Conservation (phyloP, 2,329 filamentous ascomycete genomes). For the Aspergillus piperis region DNA sequence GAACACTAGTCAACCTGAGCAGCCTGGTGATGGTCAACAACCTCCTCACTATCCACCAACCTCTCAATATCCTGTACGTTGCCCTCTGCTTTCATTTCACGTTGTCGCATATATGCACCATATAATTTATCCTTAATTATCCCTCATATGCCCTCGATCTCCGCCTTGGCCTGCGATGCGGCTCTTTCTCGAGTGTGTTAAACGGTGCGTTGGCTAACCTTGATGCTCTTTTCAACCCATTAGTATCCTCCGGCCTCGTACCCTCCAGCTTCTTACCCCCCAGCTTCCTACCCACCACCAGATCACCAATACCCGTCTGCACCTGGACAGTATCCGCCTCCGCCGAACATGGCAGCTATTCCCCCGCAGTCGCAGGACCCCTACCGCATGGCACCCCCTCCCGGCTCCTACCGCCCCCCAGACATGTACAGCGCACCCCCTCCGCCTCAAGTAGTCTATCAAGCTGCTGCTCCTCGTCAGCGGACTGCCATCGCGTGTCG, state of each 20-base stretch:
- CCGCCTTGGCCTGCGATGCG: neutral
- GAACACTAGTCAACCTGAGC: conserved; percentile 42
- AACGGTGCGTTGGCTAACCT: neutral
- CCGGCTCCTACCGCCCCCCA: conserved; percentile 44
- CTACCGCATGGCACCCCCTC: conserved; percentile 47
- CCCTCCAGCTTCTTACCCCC: conserved; percentile 25
- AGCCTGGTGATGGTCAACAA: conserved; percentile 42
- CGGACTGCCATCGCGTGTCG: conserved; percentile 55
- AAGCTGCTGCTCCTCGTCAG: conserved; percentile 51
- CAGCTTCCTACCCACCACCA: conserved; percentile 35
- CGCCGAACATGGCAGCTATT: conserved; percentile 45
- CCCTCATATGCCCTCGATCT: neutral
- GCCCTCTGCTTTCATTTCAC: neutral
- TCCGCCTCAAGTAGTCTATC: conserved; percentile 44
- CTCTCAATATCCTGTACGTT: conserved; percentile 42
- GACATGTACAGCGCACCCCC: conserved; percentile 45
- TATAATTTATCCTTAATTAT: neutral
- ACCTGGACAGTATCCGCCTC: conserved; percentile 37
- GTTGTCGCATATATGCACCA: neutral
- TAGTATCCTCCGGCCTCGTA: conserved; percentile 38
- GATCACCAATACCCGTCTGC: conserved; percentile 36
- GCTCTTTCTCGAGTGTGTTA: neutral
- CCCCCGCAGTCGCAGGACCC: conserved; percentile 46
- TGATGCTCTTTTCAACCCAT: conserved; percentile 1
- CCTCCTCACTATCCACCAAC: conserved; percentile 36